These are phyloP conservation scores for Corylus avellana DNA, from an alignment of 306 rosid species.

Conservation along the genomic window DNA sequence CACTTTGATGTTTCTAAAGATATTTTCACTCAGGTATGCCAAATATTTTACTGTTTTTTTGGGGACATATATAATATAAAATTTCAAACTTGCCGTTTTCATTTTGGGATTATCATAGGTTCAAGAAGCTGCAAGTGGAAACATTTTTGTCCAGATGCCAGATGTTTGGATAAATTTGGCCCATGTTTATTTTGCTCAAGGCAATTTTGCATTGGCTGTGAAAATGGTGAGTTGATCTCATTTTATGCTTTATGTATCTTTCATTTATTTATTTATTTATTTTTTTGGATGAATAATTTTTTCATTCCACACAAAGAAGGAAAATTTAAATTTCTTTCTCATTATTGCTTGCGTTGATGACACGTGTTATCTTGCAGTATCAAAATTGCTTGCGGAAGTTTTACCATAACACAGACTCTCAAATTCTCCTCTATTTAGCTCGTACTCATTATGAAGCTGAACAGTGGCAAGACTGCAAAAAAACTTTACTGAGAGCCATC, in stretches of 20 bases:
- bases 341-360: slow-evolving; percentile 34
- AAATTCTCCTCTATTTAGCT: slow-evolving; percentile 90
- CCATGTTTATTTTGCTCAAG: slow-evolving; percentile 97
- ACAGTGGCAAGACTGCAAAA: slow-evolving; percentile 99
- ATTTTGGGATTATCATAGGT: slow-evolving; percentile 55
- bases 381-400: slow-evolving; percentile 98
- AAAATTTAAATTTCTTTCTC: slow-evolving; percentile 1
- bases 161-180: slow-evolving; percentile 99
- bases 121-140: slow-evolving; percentile 99
- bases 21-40: slow-evolving; percentile 70
- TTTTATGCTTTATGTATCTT: slow-evolving; percentile 24
- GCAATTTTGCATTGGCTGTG: slow-evolving; percentile 88
- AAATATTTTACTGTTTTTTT: slow-evolving; percentile 23
- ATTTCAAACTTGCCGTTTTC: slow-evolving; percentile 27
- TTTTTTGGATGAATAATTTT: background rate
- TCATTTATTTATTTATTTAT: slow-evolving; percentile 1
- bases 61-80: slow-evolving; percentile 21
- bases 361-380: slow-evolving; percentile 66
- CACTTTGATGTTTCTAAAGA: slow-evolving; percentile 98
- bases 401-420: slow-evolving; percentile 88
- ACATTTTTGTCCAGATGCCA: slow-evolving; percentile 98
- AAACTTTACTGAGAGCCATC: slow-evolving; percentile 85
- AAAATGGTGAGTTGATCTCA: slow-evolving; percentile 69
- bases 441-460: slow-evolving; percentile 98
- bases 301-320: no score